Conservation (phyloP, 306 rosid genomes). For the Lablab purpureus region DNA sequence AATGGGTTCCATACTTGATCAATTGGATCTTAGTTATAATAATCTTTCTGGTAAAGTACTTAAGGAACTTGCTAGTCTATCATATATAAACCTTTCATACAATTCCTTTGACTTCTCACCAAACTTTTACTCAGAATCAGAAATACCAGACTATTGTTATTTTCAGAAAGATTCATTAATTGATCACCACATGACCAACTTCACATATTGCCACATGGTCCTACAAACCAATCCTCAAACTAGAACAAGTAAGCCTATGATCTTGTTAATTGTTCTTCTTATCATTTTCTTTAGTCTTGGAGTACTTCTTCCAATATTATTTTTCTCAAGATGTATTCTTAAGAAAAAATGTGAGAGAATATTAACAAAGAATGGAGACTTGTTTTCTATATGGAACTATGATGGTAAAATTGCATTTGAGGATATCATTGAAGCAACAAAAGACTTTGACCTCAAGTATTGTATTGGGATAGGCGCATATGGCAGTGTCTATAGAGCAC, state of each 20-base stretch:
- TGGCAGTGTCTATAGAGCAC: constrained; percentile 20
- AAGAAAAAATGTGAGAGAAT: not conserved
- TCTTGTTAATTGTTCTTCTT: not conserved
- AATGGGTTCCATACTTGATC: accelerated
- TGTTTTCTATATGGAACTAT: constrained; percentile 33
- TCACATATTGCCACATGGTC: not conserved
- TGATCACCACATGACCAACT: not conserved
- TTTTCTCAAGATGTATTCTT: not conserved
- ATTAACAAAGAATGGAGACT: constrained; percentile 5
- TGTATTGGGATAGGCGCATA: constrained; percentile 31
- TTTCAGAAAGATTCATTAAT: not conserved
- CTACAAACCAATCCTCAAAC: not conserved
- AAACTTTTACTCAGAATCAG: no score
- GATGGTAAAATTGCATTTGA: constrained; percentile 43
- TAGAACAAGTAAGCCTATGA: not conserved
- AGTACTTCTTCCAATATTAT: not conserved
- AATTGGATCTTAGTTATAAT: not conserved
- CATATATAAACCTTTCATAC: not conserved
- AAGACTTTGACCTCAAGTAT: constrained; percentile 18
- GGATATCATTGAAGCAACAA: constrained; percentile 30
- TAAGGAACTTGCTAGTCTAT: not conserved
- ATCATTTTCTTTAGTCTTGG: not conserved
- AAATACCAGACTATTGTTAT: no score
- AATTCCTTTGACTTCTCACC: not conserved
- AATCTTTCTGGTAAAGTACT: not conserved